Evolutionary conservation across 2,329 filamentous ascomycete genomes (phyloP), one percentile per base, ranked within the genome.

Genomic region (Pseudogymnoascus sp.): DNA sequence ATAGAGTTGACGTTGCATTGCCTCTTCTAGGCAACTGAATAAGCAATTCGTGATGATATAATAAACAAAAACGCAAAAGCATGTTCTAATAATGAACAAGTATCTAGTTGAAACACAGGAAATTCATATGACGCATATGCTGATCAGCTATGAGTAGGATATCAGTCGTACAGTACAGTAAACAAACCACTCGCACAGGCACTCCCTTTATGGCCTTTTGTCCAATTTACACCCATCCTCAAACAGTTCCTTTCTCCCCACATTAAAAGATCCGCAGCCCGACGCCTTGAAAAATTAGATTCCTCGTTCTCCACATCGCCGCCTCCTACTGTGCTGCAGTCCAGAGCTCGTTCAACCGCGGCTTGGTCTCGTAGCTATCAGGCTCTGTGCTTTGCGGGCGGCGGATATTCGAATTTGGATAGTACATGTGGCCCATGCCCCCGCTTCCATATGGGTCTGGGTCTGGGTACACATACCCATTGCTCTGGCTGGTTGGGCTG

Each of bases 391-490:
- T 91, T 68, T 89, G 87, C 3, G 88, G 87, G 64, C 89, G 82
- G 62, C 89, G 85, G 67, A 91, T 85, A 63, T 85, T 82, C 5
- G 84, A 82, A 65, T 84, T 85, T 36, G 82, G 80, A 68, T 92
- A 92, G 73, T 92, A 93, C 78, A 91, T 84, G 69, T 88, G 85
- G 35, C 65, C 65, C 72, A 86, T 81, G 42, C 82, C 81, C 39
- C 82, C 81, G 59, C 84, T 81, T 36, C 82, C 82, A 64, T 87
- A 88, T 25, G 85, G 84, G 68, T 96, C 91, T 0, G 91, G 89
- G 68, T 97, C 95, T 6, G 88, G 85, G 72, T 95, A 96, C 65
- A 90, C 86, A 66, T 91, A 92, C 66, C 80, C 80, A 59, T 83
- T 85, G 49, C 82, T 84, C 49, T 79, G 76, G 33, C 76, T 78